phyloP scores from a whole-genome alignment of 345 rosid species.

The Anastatica hierochuntica region DNA sequence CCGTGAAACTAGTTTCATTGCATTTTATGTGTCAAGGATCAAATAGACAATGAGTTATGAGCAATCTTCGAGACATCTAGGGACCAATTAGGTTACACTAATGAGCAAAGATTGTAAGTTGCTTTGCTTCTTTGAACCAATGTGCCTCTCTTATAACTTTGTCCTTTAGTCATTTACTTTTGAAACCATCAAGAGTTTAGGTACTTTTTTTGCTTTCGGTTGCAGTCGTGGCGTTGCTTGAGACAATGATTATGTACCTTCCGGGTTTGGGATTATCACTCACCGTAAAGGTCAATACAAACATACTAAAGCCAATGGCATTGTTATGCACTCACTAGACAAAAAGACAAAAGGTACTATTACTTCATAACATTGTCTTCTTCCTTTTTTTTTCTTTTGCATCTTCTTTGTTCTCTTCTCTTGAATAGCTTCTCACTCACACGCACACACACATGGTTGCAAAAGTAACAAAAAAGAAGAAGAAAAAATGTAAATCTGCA shows the following conservation, averaged over 20 bases:
- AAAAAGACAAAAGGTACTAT: slow-evolving; percentile 20
- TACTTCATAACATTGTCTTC: slow-evolving; percentile 14
- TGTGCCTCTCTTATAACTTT: neutral
- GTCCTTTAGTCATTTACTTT: slow-evolving; percentile 13
- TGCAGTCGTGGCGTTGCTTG: slow-evolving; percentile 25
- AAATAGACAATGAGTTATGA: no score
- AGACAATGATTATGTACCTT: slow-evolving; percentile 30
- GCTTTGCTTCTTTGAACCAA: neutral
- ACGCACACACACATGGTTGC: slow-evolving; percentile 21
- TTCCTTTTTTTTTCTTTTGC: neutral
- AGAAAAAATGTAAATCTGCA: slow-evolving; percentile 9
- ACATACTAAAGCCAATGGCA: slow-evolving; percentile 17
- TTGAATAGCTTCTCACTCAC: neutral
- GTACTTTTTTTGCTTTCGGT: slow-evolving; percentile 21
- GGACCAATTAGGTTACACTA: neutral
- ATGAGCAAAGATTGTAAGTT: neutral
- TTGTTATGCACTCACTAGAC: slow-evolving; percentile 26
- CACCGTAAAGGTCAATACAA: slow-evolving; percentile 21
- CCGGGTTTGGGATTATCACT: slow-evolving; percentile 19
- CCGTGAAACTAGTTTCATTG: no score
- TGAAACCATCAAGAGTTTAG: slow-evolving; percentile 11
- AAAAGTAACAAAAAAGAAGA: slow-evolving; percentile 13
- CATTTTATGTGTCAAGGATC: no score
- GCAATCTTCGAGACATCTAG: no score
- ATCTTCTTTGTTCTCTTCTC: slow-evolving; percentile 2